A percentile compares a stretch with the other conserved stretches of the same genome.
phyloP scores from a whole-genome alignment of 257 asterid species.

The Buddleja alternifolia region DNA sequence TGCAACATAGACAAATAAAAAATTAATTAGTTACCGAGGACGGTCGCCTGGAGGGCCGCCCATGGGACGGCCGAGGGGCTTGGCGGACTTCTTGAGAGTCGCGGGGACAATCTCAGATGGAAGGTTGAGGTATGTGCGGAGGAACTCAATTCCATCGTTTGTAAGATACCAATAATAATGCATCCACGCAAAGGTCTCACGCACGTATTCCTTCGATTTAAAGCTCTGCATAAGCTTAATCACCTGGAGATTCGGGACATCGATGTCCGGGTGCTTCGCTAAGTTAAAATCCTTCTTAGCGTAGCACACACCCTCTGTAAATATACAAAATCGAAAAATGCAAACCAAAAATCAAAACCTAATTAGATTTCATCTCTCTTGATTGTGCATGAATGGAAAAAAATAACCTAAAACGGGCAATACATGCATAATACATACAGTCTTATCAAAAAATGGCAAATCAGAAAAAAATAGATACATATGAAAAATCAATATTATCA shows the following conservation, averaged over 20 bases:
- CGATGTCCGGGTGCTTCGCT: constrained; percentile 90
- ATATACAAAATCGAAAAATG: neutral
- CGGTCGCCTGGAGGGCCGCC: constrained; percentile 96
- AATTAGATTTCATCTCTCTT: neutral
- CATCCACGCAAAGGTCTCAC: constrained; percentile 98
- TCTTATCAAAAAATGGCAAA: neutral
- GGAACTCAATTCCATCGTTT: constrained; percentile 90
- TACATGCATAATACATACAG: neutral
- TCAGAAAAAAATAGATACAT: neutral
- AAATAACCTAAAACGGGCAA: too few relatives aligned
- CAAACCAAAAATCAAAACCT: neutral
- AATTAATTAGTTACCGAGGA: constrained; percentile 63
- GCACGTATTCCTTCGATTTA: constrained; percentile 84
- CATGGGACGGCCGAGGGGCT: constrained; percentile 91
- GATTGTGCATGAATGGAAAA: neutral
- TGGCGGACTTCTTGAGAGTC: constrained; percentile 87
- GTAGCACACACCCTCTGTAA: constrained; percentile 83
- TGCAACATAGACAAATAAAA: neutral
- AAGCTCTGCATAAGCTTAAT: constrained; percentile 99
- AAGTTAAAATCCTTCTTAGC: constrained; percentile 91
- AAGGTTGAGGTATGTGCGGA: constrained; percentile 80
- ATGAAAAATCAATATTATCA: neutral
- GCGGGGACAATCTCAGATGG: constrained; percentile 97
- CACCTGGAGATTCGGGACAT: constrained; percentile 92
- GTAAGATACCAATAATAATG: constrained; percentile 91